Base-by-base conservation (phyloP, 225 moss, liverwort and hornwort species). In the Ulota crispa region DNA sequence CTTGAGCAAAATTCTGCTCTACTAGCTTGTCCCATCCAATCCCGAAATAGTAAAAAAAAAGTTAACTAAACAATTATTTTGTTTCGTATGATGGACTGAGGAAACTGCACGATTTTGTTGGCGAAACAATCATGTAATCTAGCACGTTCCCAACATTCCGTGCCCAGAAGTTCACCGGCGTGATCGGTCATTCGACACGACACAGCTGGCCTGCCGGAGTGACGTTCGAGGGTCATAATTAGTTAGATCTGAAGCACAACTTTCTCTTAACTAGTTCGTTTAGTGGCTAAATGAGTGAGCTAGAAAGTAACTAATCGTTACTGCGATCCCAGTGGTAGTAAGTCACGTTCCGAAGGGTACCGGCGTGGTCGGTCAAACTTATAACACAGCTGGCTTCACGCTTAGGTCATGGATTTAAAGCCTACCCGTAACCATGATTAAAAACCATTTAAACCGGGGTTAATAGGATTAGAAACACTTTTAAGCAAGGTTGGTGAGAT, bases 331-430 rank as follows among this genome's bases (percentile, higher is more conserved):
- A n/a, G 10, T 57, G 10, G 24, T 57, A 57, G 43, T 21, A 13
- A 60, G 75, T 59, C 0, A 8, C 2, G 0, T 45, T 0, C 0
- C 0, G 10, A n/a, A 7, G 12, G 16, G 4, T 0, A 36, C 78
- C 7, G 76, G 43, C 21, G 6, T 20, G 42, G 15, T 24, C 26
- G 68, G 78, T 82, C 1, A 1, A 4, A 1, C 15, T 73, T 8
- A 68, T 32, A 39, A 66, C 83, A 71, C 83, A 80, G 71, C 76
- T 83, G 83, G 83, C 81, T 8, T 59, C 59, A 62, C 11, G 34
- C 73, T 50, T 20, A 8, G 54, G 42, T 15, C 26, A 15, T 23
- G 6, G 52, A 18, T 26, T 45, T 4, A 14, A 9, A 1, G 24
- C 0, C 5, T 37, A 64, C 16, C 5, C 18, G 50, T 50, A 50